A percentile compares a stretch with the other conserved stretches of the same genome.
phyloP scores from a whole-genome alignment of 495 filamentous ascomycete genomes.

The Aspergillus panamensis region DNA sequence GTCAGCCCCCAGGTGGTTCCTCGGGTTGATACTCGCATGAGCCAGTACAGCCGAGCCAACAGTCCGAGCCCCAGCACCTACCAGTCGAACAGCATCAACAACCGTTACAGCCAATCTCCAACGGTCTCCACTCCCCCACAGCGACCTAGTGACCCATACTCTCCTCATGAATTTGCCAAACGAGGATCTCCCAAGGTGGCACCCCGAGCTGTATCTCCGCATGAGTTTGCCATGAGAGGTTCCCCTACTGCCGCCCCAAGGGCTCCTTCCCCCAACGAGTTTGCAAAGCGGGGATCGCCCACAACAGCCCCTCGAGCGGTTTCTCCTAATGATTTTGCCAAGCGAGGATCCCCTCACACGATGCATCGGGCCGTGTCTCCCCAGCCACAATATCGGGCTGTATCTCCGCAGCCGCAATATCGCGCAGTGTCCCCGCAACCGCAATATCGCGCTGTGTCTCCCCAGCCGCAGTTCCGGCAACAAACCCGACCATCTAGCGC shows the following conservation, averaged over 20 bases:
- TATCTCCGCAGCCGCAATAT: slow-evolving; percentile 55
- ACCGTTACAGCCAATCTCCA: slow-evolving; percentile 41
- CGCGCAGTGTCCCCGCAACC: too few relatives aligned
- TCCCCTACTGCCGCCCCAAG: neutral
- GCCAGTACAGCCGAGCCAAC: slow-evolving; percentile 36
- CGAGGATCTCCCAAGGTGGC: slow-evolving; percentile 30
- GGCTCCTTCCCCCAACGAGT: slow-evolving; percentile 8
- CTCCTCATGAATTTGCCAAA: slow-evolving; percentile 46
- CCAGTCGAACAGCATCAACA: slow-evolving; percentile 41
- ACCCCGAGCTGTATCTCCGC: slow-evolving; percentile 7
- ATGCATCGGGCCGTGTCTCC: slow-evolving; percentile 53
- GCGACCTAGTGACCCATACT: slow-evolving; percentile 55
- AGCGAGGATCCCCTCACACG: slow-evolving; percentile 17
- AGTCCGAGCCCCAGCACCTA: slow-evolving; percentile 37
- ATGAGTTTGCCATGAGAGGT: slow-evolving; percentile 4
- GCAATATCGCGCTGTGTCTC: too few relatives aligned
- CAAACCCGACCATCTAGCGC: slow-evolving; percentile 64
- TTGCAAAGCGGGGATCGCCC: slow-evolving; percentile 5
- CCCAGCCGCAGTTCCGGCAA: slow-evolving; percentile 53
- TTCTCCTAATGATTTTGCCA: slow-evolving; percentile 6
- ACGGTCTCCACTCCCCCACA: slow-evolving; percentile 37
- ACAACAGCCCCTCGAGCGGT: slow-evolving; percentile 1
- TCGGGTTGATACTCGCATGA: slow-evolving; percentile 39
- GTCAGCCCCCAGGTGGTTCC: slow-evolving; percentile 48
- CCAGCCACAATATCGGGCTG: slow-evolving; percentile 52